phyloP scores from a whole-genome alignment of 2,329 filamentous ascomycete species.

The Ophiostoma pallidulum region DNA sequence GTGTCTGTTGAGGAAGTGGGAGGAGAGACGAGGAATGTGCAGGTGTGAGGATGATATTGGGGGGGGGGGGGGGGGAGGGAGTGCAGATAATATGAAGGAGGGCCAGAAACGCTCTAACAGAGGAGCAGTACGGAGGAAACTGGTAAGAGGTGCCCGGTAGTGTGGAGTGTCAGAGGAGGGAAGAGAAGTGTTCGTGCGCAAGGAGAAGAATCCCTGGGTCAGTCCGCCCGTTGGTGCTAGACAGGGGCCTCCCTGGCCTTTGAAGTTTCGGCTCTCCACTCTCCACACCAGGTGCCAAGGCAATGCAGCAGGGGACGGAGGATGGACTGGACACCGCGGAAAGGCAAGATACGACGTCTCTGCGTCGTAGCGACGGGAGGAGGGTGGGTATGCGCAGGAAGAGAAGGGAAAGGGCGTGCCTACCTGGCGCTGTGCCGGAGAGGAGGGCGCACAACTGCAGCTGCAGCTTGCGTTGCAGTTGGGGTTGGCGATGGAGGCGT shows the following conservation, averaged over 20 bases:
- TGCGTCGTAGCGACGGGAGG: no score
- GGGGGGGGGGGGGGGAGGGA: neutral
- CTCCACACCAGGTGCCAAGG: conserved; percentile 9
- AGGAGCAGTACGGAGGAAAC: neutral
- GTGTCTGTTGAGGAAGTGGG: conserved; percentile 2
- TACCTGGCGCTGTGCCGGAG: no score
- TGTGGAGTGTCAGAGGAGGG: neutral
- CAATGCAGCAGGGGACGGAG: conserved; percentile 6
- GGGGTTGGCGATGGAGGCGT: no score
- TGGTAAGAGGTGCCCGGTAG: neutral
- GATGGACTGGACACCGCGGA: neutral
- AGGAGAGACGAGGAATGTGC: conserved; percentile 7
- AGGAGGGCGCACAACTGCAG: no score
- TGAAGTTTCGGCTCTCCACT: conserved; percentile 3
- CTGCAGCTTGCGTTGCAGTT: no score
- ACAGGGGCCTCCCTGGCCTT: conserved; percentile 7
- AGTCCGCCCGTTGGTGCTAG: conserved; percentile 11
- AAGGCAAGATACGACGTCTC: neutral
- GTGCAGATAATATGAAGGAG: conserved; percentile 8
- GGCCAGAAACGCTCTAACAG: neutral
- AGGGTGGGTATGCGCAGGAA: no score
- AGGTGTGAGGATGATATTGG: conserved; percentile 5
- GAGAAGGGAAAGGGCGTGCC: no score
- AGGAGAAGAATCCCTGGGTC: conserved; percentile 4
- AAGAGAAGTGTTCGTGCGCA: conserved; percentile 7